phyloP scores from a whole-genome alignment of 257 asterid genomes.

The Solanum pimpinellifolium region DNA sequence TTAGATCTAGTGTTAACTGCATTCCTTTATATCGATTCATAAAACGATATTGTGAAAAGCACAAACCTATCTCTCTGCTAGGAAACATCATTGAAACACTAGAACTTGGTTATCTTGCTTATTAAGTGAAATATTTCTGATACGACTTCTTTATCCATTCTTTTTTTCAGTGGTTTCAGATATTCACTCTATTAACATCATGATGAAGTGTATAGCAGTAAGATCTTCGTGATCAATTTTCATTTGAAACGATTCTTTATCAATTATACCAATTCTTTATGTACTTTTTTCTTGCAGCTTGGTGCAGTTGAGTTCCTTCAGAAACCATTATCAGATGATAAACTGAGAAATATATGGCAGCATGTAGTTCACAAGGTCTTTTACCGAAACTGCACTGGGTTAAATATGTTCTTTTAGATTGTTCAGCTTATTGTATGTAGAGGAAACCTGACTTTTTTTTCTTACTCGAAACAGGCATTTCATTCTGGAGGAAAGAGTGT shows the following conservation, averaged over 20 bases:
- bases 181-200: slow-evolving; percentile 26
- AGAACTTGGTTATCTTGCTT: not conserved
- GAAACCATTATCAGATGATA: slow-evolving; percentile 39
- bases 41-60: not conserved
- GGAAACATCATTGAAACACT: not conserved
- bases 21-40: not conserved
- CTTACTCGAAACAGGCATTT: slow-evolving; percentile 25
- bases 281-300: slow-evolving; percentile 10
- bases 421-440: not conserved
- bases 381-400: not conserved
- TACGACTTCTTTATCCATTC: not conserved
- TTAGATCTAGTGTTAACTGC: not conserved
- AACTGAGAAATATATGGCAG: slow-evolving; percentile 40
- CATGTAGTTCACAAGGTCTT: slow-evolving; percentile 41
- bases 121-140: not conserved
- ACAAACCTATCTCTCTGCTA: not conserved
- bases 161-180: slow-evolving; percentile 25
- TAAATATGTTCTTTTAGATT: not conserved
- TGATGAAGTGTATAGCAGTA: slow-evolving; percentile 49
- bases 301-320: slow-evolving; percentile 52
- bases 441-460: not conserved
- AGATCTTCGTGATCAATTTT: slow-evolving; percentile 1
- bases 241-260: not conserved
- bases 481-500: slow-evolving; percentile 27
- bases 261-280: not conserved